Evolutionary conservation across 75 land plant genomes (phyloP), one percentile per base, ranked within the genome.

Genomic region (Gnetum montanum): DNA sequence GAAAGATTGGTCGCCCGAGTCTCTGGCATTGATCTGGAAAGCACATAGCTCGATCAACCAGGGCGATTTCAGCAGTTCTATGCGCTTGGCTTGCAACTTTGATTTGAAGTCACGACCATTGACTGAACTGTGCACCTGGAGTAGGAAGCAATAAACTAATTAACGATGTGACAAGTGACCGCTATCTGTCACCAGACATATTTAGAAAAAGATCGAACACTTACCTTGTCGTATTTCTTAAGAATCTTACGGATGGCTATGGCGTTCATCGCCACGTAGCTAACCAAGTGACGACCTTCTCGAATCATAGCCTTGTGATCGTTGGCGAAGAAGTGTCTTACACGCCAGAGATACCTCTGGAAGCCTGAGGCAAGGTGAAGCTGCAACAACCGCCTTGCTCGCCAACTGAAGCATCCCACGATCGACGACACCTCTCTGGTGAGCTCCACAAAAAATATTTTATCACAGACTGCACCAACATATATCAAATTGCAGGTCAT

Each of bases 141-240:
- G 15, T 58, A 8, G 30, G 38, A 43, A 34, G 11, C 25, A 12
- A 37, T 40, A 25, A 3, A 54, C 16, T 6, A 54, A 22, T 15
- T 20, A 8, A 22, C 0, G 24, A 2, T 46, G 24, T 8, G 10
- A 20, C 22, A 44, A n/a, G 15, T 20, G 46, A 16, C 46, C 23
- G 1, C 8, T 45, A 24, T 3, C 6, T 20, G 7, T n/a, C n/a
- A n/a, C n/a, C n/a, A n/a, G n/a, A n/a, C n/a, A n/a, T n/a, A n/a
- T n/a, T n/a, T n/a, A 2, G 13, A 35, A 5, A 31, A 19, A 44
- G 11, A 30, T 25, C 22, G 23, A 43, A 23, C 29, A 13, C 66
- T 24, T 69, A 89, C 95, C 50, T 89, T 89, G 70, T 89, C 95
- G 61, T 89, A 89, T 31, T 89, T 89, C 73, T 89, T 89, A 6